phyloP scores from a whole-genome alignment of 2,329 filamentous ascomycete genomes.

The Metarhizium anisopliae region DNA sequence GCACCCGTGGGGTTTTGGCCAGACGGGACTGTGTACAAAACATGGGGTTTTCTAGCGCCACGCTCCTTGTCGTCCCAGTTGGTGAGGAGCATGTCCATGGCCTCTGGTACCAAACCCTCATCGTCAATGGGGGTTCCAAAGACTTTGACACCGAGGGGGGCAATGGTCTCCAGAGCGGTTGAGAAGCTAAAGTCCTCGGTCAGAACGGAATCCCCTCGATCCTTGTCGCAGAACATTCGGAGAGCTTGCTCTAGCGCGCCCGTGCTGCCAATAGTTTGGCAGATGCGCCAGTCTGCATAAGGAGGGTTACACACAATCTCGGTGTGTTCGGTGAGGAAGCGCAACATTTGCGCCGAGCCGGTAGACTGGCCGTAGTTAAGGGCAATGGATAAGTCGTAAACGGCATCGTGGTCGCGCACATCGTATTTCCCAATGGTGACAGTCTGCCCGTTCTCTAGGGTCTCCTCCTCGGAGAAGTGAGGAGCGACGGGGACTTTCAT shows the following conservation, averaged over 20 bases:
- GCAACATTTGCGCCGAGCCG: conserved; percentile 77
- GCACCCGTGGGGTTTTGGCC: conserved; percentile 89
- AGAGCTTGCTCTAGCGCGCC: conserved; percentile 75
- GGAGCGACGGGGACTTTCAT: conserved; percentile 64
- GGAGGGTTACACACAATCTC: conserved; percentile 82
- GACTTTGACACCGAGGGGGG: conserved; percentile 41
- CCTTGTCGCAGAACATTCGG: conserved; percentile 65
- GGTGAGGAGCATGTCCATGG: conserved; percentile 41
- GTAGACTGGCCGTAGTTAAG: conserved; percentile 90
- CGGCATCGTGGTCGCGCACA: conserved; percentile 45
- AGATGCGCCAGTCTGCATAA: conserved; percentile 84
- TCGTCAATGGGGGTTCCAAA: conserved; percentile 44
- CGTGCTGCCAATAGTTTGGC: conserved; percentile 78
- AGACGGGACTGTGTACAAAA: conserved; percentile 56
- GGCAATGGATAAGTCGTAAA: conserved; percentile 71
- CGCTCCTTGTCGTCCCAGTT: conserved; percentile 38
- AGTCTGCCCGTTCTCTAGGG: conserved; percentile 47
- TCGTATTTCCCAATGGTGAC: conserved; percentile 78
- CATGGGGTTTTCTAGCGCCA: conserved; percentile 40
- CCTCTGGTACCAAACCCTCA: conserved; percentile 42
- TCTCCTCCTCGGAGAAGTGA: conserved; percentile 62
- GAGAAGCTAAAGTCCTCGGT: conserved; percentile 91
- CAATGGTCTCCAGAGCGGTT: conserved; percentile 52
- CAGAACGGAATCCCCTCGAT: conserved; percentile 66
- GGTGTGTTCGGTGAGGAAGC: conserved; percentile 90